Base-by-base conservation (phyloP, 441 rosid genomes). In the Pelargonium hybrid region DNA sequence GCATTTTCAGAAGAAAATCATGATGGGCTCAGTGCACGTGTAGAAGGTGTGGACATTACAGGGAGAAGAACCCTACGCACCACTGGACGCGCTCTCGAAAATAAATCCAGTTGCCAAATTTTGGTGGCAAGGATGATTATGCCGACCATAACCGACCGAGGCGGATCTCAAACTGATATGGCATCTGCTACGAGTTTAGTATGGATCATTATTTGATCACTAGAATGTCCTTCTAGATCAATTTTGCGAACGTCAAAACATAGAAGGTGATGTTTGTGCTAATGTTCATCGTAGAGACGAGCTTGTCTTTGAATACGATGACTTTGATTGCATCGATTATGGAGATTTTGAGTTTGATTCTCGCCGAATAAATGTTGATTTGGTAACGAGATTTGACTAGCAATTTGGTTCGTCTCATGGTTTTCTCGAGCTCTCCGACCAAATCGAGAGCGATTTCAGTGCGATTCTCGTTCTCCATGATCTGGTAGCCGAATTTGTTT, bases 281-380 rank as follows among this genome's bases (percentile, higher is more conserved):
- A 50, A 56, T 65, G 4, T 2, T 29, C 31, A 3, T 29, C 31
- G 3, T 95, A 0, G 96, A 86, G 0, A 89, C 93, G 23, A 92
- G 74, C 68, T 92, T 92, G 2, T 96, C 98, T 52, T 87, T 74
- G 1, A 92, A 90, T 15, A 92, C 89, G 70, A 93, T 87, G 0
- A 91, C 93, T 57, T 87, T 81, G 2, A 93, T 90, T 4, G 96
- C 98, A 80, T 92, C 97, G 76, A 88, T 89, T 0, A 92, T 72
- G 0, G 98, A 88, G 59, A 87, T 65, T 2, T 85, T 87, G 20
- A 77, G 80, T 1, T 65, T 43, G 9, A 77, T 29, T 29, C 31
- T 29, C 31, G 31, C 31, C 3, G 31, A 4, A 0, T 2, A 29
- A 14, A 78, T 18, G 76, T 1, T 73, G 2, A 6, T 67, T 75